Conservation (phyloP, 1,139 yeast genomes). For the Sugiyamaella xylanicola region DNA sequence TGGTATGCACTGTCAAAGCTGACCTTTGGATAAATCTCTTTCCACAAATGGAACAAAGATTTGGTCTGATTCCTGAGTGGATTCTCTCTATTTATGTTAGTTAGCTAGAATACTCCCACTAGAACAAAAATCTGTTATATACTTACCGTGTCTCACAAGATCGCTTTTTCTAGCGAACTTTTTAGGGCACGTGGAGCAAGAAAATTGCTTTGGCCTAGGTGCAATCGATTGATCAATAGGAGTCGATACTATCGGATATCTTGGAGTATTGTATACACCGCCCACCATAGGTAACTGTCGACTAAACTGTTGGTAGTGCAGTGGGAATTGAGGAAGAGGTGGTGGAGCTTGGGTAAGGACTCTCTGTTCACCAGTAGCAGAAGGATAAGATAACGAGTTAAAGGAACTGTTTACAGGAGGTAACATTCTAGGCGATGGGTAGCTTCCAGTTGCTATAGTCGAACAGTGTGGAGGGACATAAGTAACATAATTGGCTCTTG, state of each 20-base stretch:
- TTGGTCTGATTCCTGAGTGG: slow-evolving; percentile 76
- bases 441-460: no score
- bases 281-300: background rate
- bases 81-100: slow-evolving; percentile 56
- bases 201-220: slow-evolving; percentile 28
- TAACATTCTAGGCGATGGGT: background rate
- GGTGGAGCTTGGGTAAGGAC: slow-evolving; percentile 1
- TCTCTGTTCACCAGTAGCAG: background rate
- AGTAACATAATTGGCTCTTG: background rate
- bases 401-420: no score
- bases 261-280: background rate
- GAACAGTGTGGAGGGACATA: no score
- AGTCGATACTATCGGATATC: no score
- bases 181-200: slow-evolving; percentile 35
- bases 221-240: background rate
- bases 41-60: slow-evolving; percentile 42
- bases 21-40: slow-evolving; percentile 71
- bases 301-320: slow-evolving; percentile 10
- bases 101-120: background rate
- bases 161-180: slow-evolving; percentile 65
- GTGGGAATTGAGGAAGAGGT: slow-evolving; percentile 12
- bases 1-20: slow-evolving; percentile 68
- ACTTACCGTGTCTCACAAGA: slow-evolving; percentile 57
- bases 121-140: background rate
- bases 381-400: background rate